Percentiles rank a stretch among this genome's conserved stretches.
Conservation (phyloP, 129 eudicot species). For the Scalesia atractyloides region DNA sequence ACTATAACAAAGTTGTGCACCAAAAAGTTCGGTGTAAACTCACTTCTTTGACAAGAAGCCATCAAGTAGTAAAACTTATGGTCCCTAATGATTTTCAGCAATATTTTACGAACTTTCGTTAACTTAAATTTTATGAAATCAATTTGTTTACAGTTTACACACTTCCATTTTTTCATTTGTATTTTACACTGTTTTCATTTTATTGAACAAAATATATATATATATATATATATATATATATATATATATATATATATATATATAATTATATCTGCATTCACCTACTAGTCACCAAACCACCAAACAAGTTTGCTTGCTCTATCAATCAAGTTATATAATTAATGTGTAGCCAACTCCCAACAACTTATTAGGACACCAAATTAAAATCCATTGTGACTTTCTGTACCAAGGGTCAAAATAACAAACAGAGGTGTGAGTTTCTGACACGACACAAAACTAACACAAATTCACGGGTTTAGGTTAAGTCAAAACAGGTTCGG, state of each 20-base stretch:
- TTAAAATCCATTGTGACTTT: conserved; percentile 17
- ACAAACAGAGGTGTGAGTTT: too few relatives aligned
- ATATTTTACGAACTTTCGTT: neutral
- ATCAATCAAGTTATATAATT: conserved; percentile 25
- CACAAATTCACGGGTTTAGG: too few relatives aligned
- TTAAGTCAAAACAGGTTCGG: too few relatives aligned
- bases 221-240: too few relatives aligned
- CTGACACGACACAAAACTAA: too few relatives aligned
- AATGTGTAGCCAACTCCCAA: conserved; percentile 15
- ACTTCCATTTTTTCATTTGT: neutral
- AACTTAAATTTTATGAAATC: neutral
- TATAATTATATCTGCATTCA: conserved; percentile 19
- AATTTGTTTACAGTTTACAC: neutral
- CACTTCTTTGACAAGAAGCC: too few relatives aligned
- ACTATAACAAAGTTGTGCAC: too few relatives aligned
- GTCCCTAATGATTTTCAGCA: neutral
- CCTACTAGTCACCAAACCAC: conserved; percentile 38
- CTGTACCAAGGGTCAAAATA: conserved; percentile 11
- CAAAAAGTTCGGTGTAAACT: too few relatives aligned
- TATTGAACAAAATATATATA: too few relatives aligned
- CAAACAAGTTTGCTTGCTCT: conserved; percentile 34
- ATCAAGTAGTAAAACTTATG: neutral
- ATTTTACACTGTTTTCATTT: neutral
- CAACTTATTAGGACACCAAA: conserved; percentile 30
- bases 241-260: too few relatives aligned